Evolutionary conservation across 2,329 filamentous ascomycete genomes (phyloP).

Genomic region (Lachnellula occidentalis): DNA sequence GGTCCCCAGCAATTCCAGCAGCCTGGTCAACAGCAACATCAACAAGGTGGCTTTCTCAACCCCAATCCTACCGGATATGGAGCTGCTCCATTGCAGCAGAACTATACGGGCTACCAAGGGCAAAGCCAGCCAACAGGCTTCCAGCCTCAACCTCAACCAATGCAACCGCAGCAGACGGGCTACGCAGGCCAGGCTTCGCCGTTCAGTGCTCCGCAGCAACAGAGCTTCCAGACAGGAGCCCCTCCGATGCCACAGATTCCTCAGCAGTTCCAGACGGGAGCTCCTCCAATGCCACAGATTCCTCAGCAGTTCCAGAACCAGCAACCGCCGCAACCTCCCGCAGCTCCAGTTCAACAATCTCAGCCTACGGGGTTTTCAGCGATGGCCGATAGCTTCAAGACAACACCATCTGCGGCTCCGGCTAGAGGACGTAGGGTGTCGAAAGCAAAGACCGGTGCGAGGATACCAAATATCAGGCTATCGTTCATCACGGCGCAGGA

Average conservation of each 20-base stretch:
- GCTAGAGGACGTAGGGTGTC: slow-evolving; percentile 42
- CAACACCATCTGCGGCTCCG: slow-evolving; percentile 36
- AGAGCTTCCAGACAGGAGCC: slow-evolving; percentile 31
- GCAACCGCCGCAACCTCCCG: slow-evolving; percentile 49
- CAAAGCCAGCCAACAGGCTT: slow-evolving; percentile 46
- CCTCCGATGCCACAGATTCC: slow-evolving; percentile 32
- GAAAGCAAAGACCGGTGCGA: slow-evolving; percentile 56
- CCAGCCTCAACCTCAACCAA: slow-evolving; percentile 33
- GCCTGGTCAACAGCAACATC: slow-evolving; percentile 38
- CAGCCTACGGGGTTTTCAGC: slow-evolving; percentile 61
- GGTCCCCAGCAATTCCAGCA: slow-evolving; percentile 54
- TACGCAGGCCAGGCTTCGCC: slow-evolving; percentile 43
- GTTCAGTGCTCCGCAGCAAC: slow-evolving; percentile 39
- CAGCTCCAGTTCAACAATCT: slow-evolving; percentile 58
- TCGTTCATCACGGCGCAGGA: slow-evolving; percentile 95
- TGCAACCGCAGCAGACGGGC: slow-evolving; percentile 55
- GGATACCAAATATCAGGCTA: slow-evolving; percentile 88
- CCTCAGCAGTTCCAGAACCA: slow-evolving; percentile 28
- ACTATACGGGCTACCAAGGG: slow-evolving; percentile 29
- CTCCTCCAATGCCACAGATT: slow-evolving; percentile 28
- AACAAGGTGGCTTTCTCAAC: slow-evolving; percentile 20
- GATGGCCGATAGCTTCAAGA: slow-evolving; percentile 63
- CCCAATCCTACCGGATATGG: slow-evolving; percentile 31
- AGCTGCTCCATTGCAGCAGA: slow-evolving; percentile 30
- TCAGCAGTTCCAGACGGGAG: slow-evolving; percentile 24